Percentiles rank a stretch among this genome's conserved stretches.
These are phyloP conservation scores for Penicillium sumatraense DNA, from an alignment of 2,329 filamentous ascomycete species.

Conservation along the genomic window DNA sequence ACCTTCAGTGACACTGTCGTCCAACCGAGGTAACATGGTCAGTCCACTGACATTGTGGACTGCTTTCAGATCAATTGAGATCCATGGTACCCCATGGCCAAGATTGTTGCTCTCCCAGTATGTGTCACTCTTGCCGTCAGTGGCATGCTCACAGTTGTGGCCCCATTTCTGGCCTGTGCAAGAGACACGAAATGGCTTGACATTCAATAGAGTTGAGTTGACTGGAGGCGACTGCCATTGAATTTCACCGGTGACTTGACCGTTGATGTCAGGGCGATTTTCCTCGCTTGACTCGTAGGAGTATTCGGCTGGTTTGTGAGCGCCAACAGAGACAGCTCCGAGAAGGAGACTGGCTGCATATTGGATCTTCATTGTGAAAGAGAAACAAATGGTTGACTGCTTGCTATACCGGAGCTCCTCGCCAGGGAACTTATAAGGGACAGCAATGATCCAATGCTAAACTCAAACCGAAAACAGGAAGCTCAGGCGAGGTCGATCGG, in stretches of 20 bases:
- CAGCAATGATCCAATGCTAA: not conserved
- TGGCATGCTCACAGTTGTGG: constrained; percentile 17
- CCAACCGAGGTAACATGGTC: constrained; percentile 20
- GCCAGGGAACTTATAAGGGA: constrained; percentile 4
- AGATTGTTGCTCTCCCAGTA: constrained; percentile 17
- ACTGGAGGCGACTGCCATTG: constrained; percentile 8
- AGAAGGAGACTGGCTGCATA: constrained; percentile 6
- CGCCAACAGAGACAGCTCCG: constrained; percentile 17
- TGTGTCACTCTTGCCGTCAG: constrained; percentile 16
- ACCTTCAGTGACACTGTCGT: constrained; percentile 1
- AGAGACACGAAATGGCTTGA: not conserved
- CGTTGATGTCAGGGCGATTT: constrained; percentile 6
- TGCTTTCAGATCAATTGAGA: constrained; percentile 8
- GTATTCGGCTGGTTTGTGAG: constrained; percentile 16
- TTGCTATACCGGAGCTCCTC: not conserved
- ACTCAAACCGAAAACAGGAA: not conserved
- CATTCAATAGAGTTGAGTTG: not conserved
- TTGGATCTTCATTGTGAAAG: constrained; percentile 6
- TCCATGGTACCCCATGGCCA: constrained; percentile 10
- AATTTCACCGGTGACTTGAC: constrained; percentile 4
- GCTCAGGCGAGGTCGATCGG: not conserved
- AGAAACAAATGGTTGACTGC: not conserved
- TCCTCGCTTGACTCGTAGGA: constrained; percentile 16
- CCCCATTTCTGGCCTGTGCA: constrained; percentile 3
- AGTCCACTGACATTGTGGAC: constrained; percentile 19